Evolutionary conservation across 2,329 filamentous ascomycete species (phyloP).

Genomic region (Alternaria arborescens): DNA sequence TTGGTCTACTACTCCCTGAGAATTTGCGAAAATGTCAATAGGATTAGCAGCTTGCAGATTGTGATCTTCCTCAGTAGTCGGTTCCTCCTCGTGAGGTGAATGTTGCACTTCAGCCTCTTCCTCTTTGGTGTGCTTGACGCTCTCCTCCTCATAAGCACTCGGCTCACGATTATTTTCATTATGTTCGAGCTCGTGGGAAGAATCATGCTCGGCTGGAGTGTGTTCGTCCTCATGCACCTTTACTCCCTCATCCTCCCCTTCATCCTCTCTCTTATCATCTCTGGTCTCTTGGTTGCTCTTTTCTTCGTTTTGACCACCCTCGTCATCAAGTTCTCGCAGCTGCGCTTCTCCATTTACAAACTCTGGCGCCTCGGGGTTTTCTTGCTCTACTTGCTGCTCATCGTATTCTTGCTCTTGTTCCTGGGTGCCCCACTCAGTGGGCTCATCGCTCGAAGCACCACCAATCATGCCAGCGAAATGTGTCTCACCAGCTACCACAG

Average conservation of each 20-base stretch:
- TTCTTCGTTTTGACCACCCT: conserved; percentile 9
- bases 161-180: background rate
- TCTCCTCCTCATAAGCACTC: conserved; percentile 2
- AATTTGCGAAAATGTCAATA: background rate
- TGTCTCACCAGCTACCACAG: conserved; percentile 39
- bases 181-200: conserved; percentile 3
- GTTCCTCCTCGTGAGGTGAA: conserved; percentile 1
- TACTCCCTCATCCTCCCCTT: conserved; percentile 3
- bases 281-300: conserved; percentile 1
- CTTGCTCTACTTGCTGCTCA: conserved; percentile 6
- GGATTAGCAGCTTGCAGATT: conserved; percentile 2
- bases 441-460: conserved; percentile 28
- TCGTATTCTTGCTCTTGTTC: conserved; percentile 16
- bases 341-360: conserved; percentile 10
- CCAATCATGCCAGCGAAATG: conserved; percentile 32
- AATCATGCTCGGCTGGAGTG: background rate
- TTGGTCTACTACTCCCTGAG: conserved; percentile 5
- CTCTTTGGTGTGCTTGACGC: background rate
- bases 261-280: conserved; percentile 1
- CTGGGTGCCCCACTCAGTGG: conserved; percentile 34
- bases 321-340: conserved; percentile 4
- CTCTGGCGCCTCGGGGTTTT: conserved; percentile 2
- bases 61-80: background rate
- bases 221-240: conserved; percentile 9
- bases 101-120: conserved; percentile 1